Conservation (phyloP, 352 stramenopile genomes). For the Globisporangium middletonii region DNA sequence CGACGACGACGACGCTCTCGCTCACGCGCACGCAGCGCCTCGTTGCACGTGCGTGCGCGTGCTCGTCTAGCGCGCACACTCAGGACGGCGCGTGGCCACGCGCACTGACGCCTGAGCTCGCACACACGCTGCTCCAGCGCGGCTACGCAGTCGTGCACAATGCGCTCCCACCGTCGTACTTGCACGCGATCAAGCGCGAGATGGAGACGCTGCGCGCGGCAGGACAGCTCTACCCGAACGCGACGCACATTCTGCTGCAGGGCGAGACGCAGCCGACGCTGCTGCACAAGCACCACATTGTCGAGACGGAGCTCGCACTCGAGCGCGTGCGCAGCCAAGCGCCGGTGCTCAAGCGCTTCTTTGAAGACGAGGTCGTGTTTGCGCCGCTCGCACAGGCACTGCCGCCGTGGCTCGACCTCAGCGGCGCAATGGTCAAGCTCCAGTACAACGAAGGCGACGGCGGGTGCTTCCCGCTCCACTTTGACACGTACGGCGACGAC, state of each 20-base stretch:
- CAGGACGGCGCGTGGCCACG: conserved; percentile 17
- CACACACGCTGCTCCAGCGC: conserved; percentile 26
- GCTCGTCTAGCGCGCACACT: too few relatives aligned
- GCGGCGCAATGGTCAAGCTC: conserved; percentile 66
- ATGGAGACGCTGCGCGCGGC: conserved; percentile 33
- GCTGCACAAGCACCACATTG: conserved; percentile 73
- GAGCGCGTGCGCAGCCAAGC: conserved; percentile 26
- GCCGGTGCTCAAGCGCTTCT: conserved; percentile 44
- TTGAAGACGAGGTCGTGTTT: conserved; percentile 57
- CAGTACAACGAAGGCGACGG: conserved; percentile 73
- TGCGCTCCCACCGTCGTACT: conserved; percentile 42
- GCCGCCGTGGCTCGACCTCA: conserved; percentile 37
- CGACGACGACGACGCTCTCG: background rate
- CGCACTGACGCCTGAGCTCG: conserved; percentile 23
- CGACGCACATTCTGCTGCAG: conserved; percentile 66
- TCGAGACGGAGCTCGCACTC: conserved; percentile 75
- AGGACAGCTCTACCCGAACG: conserved; percentile 66
- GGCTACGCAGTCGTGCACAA: conserved; percentile 47
- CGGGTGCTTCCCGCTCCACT: conserved; percentile 84
- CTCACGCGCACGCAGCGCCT: background rate
- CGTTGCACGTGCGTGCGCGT: background rate
- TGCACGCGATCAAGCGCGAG: conserved; percentile 40
- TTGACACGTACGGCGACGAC: conserved; percentile 79
- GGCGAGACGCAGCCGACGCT: conserved; percentile 27
- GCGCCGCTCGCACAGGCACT: conserved; percentile 23